These are phyloP conservation scores for Pseudocercospora fuligena DNA, from an alignment of 2,329 filamentous ascomycete species.

Conservation along the genomic window DNA sequence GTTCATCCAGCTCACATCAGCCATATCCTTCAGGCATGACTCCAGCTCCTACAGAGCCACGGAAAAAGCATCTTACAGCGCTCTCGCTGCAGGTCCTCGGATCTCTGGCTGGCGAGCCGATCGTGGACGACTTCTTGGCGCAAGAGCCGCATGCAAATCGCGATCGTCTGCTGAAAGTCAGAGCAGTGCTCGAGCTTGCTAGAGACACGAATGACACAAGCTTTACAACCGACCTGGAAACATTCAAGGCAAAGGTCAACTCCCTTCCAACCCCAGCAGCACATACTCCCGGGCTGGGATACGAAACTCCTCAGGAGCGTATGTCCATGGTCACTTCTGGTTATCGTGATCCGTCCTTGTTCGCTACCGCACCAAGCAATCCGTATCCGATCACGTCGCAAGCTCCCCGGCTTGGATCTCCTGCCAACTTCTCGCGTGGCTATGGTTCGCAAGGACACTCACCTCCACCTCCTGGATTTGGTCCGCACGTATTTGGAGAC, in stretches of 20 bases:
- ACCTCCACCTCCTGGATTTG: slow-evolving; percentile 34
- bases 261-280: slow-evolving; percentile 31
- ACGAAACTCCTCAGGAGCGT: slow-evolving; percentile 29
- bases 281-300: slow-evolving; percentile 26
- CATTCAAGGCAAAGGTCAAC: slow-evolving; percentile 32
- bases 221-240: slow-evolving; percentile 28
- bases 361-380: slow-evolving; percentile 30
- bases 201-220: slow-evolving; percentile 21
- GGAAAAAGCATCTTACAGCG: slow-evolving; percentile 36
- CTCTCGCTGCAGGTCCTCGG: slow-evolving; percentile 36
- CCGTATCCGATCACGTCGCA: slow-evolving; percentile 17
- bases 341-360: slow-evolving; percentile 37
- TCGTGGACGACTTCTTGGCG: slow-evolving; percentile 36
- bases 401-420: slow-evolving; percentile 35
- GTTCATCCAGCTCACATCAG: slow-evolving; percentile 26
- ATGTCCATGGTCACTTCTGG: slow-evolving; percentile 26
- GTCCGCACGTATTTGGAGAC: slow-evolving; percentile 32
- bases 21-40: slow-evolving; percentile 25
- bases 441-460: slow-evolving; percentile 24
- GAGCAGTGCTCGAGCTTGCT: slow-evolving; percentile 29
- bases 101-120: slow-evolving; percentile 29
- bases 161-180: slow-evolving; percentile 33
- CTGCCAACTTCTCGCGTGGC: slow-evolving; percentile 32
- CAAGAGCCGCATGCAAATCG: slow-evolving; percentile 36
- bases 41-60: slow-evolving; percentile 20